Conservation (phyloP, 2,329 filamentous ascomycete genomes). For the Colletotrichum sp. region DNA sequence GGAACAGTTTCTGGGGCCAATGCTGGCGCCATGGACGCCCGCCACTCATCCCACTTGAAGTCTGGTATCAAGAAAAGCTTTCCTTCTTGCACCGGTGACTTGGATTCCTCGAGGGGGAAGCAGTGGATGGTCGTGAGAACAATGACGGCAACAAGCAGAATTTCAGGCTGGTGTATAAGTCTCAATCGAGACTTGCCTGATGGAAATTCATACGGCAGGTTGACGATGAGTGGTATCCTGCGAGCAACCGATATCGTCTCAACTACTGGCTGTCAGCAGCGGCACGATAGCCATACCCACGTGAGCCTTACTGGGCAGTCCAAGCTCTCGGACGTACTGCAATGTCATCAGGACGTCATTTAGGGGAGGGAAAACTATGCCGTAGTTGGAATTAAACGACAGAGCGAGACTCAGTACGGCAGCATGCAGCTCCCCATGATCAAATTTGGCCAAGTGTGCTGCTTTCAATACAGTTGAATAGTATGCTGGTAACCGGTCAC, state of each 20-base stretch:
- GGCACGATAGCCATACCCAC: background rate
- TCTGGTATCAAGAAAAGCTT: slow-evolving; percentile 38
- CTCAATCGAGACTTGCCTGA: slow-evolving; percentile 47
- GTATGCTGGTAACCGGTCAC: slow-evolving; percentile 64
- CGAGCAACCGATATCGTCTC: slow-evolving; percentile 51
- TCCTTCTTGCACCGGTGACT: slow-evolving; percentile 55
- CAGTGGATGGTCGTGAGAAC: slow-evolving; percentile 80
- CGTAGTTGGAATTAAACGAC: slow-evolving; percentile 71
- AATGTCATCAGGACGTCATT: slow-evolving; percentile 74
- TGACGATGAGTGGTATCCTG: slow-evolving; percentile 55
- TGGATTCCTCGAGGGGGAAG: slow-evolving; percentile 72
- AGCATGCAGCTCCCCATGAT: slow-evolving; percentile 66
- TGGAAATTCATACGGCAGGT: slow-evolving; percentile 64
- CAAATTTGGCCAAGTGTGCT: slow-evolving; percentile 42
- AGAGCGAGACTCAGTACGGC: slow-evolving; percentile 65
- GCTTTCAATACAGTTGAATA: slow-evolving; percentile 67
- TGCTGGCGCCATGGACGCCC: slow-evolving; percentile 43
- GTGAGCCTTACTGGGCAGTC: slow-evolving; percentile 70
- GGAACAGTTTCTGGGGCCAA: slow-evolving; percentile 27
- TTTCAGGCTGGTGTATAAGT: slow-evolving; percentile 72
- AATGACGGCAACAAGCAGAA: slow-evolving; percentile 72
- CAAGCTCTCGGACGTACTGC: slow-evolving; percentile 72
- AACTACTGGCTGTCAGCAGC: slow-evolving; percentile 15
- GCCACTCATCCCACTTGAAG: slow-evolving; percentile 79
- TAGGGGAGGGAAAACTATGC: slow-evolving; percentile 73